A percentile compares a stretch with the other conserved stretches of the same genome.
These are phyloP conservation scores for Plantago lanceolata DNA, from an alignment of 305 asterid genomes.

Conservation along the genomic window DNA sequence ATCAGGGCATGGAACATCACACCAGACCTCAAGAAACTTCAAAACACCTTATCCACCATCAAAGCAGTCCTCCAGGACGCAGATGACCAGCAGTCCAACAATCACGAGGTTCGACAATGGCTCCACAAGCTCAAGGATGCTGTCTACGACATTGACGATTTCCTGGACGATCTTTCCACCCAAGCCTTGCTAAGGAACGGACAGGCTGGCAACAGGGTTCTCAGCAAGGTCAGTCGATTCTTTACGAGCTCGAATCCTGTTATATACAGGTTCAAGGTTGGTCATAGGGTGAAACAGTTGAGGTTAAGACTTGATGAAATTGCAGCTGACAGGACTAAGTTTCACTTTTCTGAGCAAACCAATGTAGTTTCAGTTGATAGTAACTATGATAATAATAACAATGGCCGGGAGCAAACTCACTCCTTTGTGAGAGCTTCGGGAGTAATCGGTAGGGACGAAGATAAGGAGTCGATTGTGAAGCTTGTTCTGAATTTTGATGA, in stretches of 20 bases:
- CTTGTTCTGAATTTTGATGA: slow-evolving; percentile 28
- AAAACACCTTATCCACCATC: slow-evolving; percentile 46
- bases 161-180: slow-evolving; percentile 36
- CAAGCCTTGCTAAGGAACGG: slow-evolving; percentile 17
- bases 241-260: slow-evolving; percentile 33
- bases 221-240: slow-evolving; percentile 33
- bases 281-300: slow-evolving; percentile 29
- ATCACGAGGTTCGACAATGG: slow-evolving; percentile 49
- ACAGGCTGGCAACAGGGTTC: slow-evolving; percentile 6
- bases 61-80: slow-evolving; percentile 52
- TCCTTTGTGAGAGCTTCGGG: slow-evolving; percentile 51
- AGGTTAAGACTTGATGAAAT: slow-evolving; percentile 40
- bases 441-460: slow-evolving; percentile 45
- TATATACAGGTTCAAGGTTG: slow-evolving; percentile 33
- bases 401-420: slow-evolving; percentile 46
- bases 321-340: slow-evolving; percentile 39
- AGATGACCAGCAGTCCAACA: slow-evolving; percentile 40
- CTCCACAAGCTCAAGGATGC: slow-evolving; percentile 49
- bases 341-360: slow-evolving; percentile 38
- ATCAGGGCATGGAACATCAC: slow-evolving; percentile 35
- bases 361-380: slow-evolving; percentile 21
- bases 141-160: slow-evolving; percentile 42
- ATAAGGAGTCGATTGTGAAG: slow-evolving; percentile 35
- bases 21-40: slow-evolving; percentile 34
- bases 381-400: slow-evolving; percentile 24